Evolutionary conservation across 306 rosid genomes (phyloP).

Genomic region (Pyrus betulifolia): DNA sequence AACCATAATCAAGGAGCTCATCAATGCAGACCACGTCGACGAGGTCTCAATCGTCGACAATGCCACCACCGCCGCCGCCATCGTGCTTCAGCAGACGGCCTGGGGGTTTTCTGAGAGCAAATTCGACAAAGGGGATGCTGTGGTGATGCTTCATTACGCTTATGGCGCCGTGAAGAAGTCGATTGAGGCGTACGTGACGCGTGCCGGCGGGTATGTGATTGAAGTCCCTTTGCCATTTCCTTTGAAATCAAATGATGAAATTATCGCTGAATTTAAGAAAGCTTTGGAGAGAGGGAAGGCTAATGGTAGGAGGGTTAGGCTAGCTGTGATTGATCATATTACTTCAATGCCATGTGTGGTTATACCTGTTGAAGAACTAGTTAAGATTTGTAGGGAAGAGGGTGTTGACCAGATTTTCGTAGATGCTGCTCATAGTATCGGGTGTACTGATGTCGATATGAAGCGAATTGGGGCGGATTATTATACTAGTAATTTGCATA

Average conservation of each 20-base stretch:
- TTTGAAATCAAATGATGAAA: conserved; percentile 59
- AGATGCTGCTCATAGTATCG: conserved; percentile 95
- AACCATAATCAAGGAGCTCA: conserved; percentile 45
- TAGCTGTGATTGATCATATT: conserved; percentile 92
- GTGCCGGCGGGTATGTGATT: conserved; percentile 78
- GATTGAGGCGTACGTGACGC: conserved; percentile 74
- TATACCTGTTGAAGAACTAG: conserved; percentile 71
- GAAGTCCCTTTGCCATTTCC: conserved; percentile 91
- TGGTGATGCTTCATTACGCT: conserved; percentile 82
- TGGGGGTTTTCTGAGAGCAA: conserved; percentile 71
- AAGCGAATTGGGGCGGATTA: conserved; percentile 87
- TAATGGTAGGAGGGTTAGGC: conserved; percentile 62
- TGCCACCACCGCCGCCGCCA: conserved; percentile 99
- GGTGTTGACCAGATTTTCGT: conserved; percentile 89
- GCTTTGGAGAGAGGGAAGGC: conserved; percentile 68
- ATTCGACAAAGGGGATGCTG: conserved; percentile 63
- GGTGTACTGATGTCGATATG: conserved; percentile 82
- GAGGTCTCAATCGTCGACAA: conserved; percentile 90
- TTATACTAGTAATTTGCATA: conserved; percentile 92
- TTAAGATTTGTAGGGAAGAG: conserved; percentile 85
- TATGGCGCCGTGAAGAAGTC: conserved; percentile 91
- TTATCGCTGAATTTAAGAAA: conserved; percentile 53
- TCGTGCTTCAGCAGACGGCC: conserved; percentile 73
- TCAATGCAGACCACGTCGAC: conserved; percentile 66
- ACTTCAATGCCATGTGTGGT: conserved; percentile 96